These are phyloP conservation scores for Xerocomus brunneocitrinus DNA, from an alignment of 768 basidiomycete genomes.

Conservation along the genomic window DNA sequence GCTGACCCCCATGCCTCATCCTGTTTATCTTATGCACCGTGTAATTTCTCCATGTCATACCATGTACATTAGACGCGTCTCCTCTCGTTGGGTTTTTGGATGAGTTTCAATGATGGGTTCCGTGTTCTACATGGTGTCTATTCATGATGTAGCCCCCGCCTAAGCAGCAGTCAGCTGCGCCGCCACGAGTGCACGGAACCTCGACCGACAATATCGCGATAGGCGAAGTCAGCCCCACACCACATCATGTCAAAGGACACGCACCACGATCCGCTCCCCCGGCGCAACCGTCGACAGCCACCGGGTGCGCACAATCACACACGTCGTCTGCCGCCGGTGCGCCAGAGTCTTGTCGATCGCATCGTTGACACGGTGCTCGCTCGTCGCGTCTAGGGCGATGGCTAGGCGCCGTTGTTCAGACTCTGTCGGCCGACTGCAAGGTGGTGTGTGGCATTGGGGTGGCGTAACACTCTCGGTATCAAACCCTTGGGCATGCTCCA, in stretches of 20 bases:
- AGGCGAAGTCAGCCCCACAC: background rate
- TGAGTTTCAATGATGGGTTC: background rate
- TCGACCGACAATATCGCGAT: conserved; percentile 66
- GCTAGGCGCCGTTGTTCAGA: conserved; percentile 63
- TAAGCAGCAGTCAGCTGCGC: conserved; percentile 67
- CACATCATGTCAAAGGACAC: conserved; percentile 2
- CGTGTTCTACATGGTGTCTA: background rate
- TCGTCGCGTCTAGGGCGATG: conserved; percentile 84
- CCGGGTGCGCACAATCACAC: conserved; percentile 76
- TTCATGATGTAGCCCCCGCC: conserved; percentile 11
- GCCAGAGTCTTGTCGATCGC: conserved; percentile 85
- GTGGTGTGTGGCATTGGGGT: conserved; percentile 30
- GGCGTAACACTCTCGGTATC: conserved; percentile 75
- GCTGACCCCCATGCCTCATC: conserved; percentile 8
- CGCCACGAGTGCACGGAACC: conserved; percentile 86
- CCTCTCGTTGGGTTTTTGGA: background rate
- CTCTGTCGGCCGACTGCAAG: conserved; percentile 25
- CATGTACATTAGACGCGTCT: background rate
- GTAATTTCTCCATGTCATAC: conserved; percentile 6
- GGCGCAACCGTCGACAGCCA: conserved; percentile 83
- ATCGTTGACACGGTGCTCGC: conserved; percentile 79
- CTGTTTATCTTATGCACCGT: background rate
- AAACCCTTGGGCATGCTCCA: conserved; percentile 94
- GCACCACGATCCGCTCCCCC: conserved; percentile 85
- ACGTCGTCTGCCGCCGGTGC: conserved; percentile 75